A percentile compares a stretch with the other conserved stretches of the same genome.
Evolutionary conservation across 1,284 basidiomycete species (phyloP).

Genomic region (Papiliotrema flavescens): DNA sequence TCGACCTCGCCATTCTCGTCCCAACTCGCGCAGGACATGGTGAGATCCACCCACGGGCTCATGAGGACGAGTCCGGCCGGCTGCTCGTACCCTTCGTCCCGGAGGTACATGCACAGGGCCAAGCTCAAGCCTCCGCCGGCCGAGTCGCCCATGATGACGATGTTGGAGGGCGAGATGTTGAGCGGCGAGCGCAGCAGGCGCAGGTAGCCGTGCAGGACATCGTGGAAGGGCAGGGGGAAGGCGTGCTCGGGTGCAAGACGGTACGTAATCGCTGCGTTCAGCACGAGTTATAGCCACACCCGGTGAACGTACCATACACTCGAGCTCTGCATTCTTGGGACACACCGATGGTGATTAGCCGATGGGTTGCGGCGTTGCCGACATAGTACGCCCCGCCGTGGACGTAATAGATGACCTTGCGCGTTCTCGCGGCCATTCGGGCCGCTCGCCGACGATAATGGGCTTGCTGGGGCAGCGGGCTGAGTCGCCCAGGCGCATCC

Average conservation of each 20-base stretch:
- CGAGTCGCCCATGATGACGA: slow-evolving; percentile 84
- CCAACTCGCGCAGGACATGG: slow-evolving; percentile 96
- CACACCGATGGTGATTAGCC: slow-evolving; percentile 85
- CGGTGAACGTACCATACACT: slow-evolving; percentile 73
- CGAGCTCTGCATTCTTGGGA: slow-evolving; percentile 87
- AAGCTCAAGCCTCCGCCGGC: slow-evolving; percentile 87
- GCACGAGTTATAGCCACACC: neutral
- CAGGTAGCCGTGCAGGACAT: slow-evolving; percentile 82
- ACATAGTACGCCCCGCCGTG: slow-evolving; percentile 96
- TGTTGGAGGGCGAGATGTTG: slow-evolving; percentile 83
- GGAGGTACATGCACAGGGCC: slow-evolving; percentile 85
- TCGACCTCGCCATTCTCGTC: slow-evolving; percentile 83
- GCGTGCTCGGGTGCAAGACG: slow-evolving; percentile 89
- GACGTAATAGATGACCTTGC: slow-evolving; percentile 84
- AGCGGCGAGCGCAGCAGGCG: slow-evolving; percentile 78
- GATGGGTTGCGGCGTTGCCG: slow-evolving; percentile 89
- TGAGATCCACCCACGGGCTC: slow-evolving; percentile 93
- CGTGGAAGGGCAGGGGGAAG: slow-evolving; percentile 92
- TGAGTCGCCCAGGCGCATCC: neutral
- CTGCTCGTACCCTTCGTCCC: slow-evolving; percentile 74
- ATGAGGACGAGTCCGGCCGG: slow-evolving; percentile 79
- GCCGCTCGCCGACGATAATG: slow-evolving; percentile 14
- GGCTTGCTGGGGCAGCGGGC: slow-evolving; percentile 10
- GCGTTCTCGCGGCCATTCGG: slow-evolving; percentile 33
- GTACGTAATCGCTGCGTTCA: slow-evolving; percentile 77